Evolutionary conservation across 169 alveolate species (phyloP), one percentile per base, ranked within the genome.

Genomic region (Plasmodium vinckei): DNA sequence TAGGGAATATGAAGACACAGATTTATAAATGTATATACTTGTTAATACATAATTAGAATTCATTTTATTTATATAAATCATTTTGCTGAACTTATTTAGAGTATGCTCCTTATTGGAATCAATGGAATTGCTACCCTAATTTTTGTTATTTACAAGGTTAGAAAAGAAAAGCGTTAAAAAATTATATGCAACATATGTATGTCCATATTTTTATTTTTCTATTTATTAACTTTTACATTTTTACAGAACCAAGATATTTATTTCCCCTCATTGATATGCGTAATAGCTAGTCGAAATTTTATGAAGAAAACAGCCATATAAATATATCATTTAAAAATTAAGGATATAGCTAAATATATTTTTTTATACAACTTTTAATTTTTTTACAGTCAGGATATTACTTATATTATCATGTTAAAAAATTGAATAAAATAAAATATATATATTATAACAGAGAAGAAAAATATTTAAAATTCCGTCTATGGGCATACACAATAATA

Each of bases 261-360:
- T 25, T 27, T 63, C 5, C 88, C 88, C 4, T 73, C 88, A 46
- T 44, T 73, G 27, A 17, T 73, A 73, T 46, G 88, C 17, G 88
- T 73, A 73, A 73, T 33, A 33, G 7, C 6, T 33, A 33, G 42
- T 33, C 5, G 3, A 33, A 33, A 33, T 33, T 3, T 3, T 33
- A 56, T 51, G 12, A 10, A 44, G 15, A 53, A 53, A 70, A 23
- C 51, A 7, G 1, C 23, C 10, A 51, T 13, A 15, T 15, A 9
- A 4, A 51, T 15, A 51, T 13, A 6, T 21, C 9, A 5, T 51
- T 33, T 33, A 33, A 33, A 51, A 51, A 0, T 13, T 15, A 51
- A 12, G 59, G 6, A 7, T 49, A 3, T 12, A 3, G 21, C 2
- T 51, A 9, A 51, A 51, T 51, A 15, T 51, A 51, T 51, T 15